These are phyloP conservation scores for Helicocarpus griseus DNA, from an alignment of 2,329 filamentous ascomycete species.

Conservation along the genomic window DNA sequence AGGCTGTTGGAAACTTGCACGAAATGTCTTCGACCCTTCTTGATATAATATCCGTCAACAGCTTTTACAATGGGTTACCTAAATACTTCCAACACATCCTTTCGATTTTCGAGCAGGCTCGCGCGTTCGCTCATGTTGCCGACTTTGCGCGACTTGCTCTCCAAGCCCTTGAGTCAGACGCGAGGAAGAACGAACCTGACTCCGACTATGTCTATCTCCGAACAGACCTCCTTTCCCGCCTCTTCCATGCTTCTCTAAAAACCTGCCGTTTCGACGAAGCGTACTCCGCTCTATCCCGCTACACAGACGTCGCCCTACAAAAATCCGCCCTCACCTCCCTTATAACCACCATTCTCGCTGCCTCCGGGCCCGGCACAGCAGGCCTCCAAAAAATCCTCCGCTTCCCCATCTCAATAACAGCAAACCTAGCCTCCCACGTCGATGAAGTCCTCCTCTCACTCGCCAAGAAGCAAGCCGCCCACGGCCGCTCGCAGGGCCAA, in stretches of 20 bases:
- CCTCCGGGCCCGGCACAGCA: slow-evolving; percentile 29
- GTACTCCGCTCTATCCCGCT: slow-evolving; percentile 65
- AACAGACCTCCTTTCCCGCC: slow-evolving; percentile 66
- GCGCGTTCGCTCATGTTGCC: slow-evolving; percentile 68
- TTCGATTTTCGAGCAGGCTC: slow-evolving; percentile 67
- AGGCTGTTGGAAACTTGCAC: slow-evolving; percentile 35
- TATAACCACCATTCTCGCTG: slow-evolving; percentile 36
- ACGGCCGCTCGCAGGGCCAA: slow-evolving; percentile 13
- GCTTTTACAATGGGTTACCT: slow-evolving; percentile 62
- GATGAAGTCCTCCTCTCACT: slow-evolving; percentile 67
- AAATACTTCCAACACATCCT: slow-evolving; percentile 83
- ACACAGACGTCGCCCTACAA: slow-evolving; percentile 63
- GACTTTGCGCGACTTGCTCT: slow-evolving; percentile 73
- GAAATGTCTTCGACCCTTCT: slow-evolving; percentile 53
- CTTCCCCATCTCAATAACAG: slow-evolving; percentile 56
- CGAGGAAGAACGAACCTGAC: slow-evolving; percentile 22
- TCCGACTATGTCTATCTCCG: slow-evolving; percentile 37
- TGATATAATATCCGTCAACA: slow-evolving; percentile 60
- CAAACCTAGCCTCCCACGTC: slow-evolving; percentile 65
- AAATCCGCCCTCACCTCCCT: slow-evolving; percentile 62
- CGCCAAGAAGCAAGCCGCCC: slow-evolving; percentile 59
- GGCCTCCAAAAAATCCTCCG: slow-evolving; percentile 54
- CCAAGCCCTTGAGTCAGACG: slow-evolving; percentile 44
- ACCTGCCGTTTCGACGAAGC: slow-evolving; percentile 74
- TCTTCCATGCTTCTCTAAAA: slow-evolving; percentile 73